Percentiles rank a stretch among this genome's conserved stretches.
Conservation (phyloP, 108 stramenopile genomes). For the Cylindrotheca closterium region DNA sequence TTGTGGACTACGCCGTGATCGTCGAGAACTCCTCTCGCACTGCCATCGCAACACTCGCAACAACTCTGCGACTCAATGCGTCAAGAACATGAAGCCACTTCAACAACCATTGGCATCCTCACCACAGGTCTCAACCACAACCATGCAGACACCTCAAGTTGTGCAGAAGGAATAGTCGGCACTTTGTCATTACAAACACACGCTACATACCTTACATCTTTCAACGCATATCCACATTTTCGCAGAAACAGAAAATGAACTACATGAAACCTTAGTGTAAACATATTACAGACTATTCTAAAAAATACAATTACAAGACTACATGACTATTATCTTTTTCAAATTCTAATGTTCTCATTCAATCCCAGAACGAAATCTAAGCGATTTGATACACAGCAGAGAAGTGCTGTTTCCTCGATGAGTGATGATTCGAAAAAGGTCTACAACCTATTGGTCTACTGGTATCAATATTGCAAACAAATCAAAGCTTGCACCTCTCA, state of each 20-base stretch:
- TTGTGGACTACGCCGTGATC: constrained; percentile 10
- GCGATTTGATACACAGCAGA: too few relatives aligned
- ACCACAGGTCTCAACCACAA: not conserved
- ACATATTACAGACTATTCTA: not conserved
- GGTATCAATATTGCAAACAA: too few relatives aligned
- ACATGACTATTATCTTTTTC: too few relatives aligned
- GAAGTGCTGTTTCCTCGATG: too few relatives aligned
- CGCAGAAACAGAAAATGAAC: too few relatives aligned
- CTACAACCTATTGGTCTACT: too few relatives aligned
- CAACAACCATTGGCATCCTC: not conserved
- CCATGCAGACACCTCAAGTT: not conserved
- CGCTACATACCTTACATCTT: not conserved
- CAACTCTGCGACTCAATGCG: not conserved
- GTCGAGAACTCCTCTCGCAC: constrained; percentile 15
- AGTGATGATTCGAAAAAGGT: too few relatives aligned
- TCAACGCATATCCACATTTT: too few relatives aligned
- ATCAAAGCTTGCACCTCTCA: too few relatives aligned
- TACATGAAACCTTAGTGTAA: too few relatives aligned
- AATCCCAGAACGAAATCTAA: too few relatives aligned
- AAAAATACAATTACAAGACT: not conserved
- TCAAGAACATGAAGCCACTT: not conserved
- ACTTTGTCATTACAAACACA: not conserved
- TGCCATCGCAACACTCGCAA: constrained; percentile 24
- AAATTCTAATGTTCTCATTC: too few relatives aligned
- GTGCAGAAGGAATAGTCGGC: not conserved